Evolutionary conservation across 768 basidiomycete genomes (phyloP).

Genomic region (Xerocomellus chrysenteron): DNA sequence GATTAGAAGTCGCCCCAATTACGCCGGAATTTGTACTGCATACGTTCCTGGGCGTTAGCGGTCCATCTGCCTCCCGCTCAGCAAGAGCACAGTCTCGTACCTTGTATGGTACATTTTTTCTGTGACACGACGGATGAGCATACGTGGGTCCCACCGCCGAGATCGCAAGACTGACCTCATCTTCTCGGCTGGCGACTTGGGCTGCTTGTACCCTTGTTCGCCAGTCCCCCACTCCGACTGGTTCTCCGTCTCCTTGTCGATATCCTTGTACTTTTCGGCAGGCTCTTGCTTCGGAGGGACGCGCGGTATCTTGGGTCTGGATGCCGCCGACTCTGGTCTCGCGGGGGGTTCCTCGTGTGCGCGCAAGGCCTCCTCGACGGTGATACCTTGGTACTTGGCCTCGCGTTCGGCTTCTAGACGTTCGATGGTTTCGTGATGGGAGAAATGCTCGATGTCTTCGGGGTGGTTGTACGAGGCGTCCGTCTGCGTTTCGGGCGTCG

Average conservation of each 20-base stretch:
- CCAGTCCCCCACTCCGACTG: constrained; percentile 74
- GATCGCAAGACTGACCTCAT: constrained; percentile 52
- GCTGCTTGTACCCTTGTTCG: constrained; percentile 66
- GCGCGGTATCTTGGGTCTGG: constrained; percentile 55
- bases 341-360: constrained; percentile 46
- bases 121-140: constrained; percentile 25
- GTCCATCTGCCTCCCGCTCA: constrained; percentile 27
- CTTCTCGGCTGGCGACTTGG: constrained; percentile 72
- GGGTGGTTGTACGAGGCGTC: constrained; percentile 93
- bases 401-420: constrained; percentile 79
- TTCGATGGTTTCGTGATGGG: constrained; percentile 85
- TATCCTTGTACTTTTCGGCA: constrained; percentile 54
- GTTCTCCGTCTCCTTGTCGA: constrained; percentile 48
- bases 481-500: constrained; percentile 95
- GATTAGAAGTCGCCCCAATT: constrained; percentile 84
- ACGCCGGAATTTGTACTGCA: constrained; percentile 89
- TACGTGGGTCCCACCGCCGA: neutral
- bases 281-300: constrained; percentile 68
- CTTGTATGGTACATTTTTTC: constrained; percentile 88
- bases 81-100: constrained; percentile 39
- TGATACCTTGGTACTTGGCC: constrained; percentile 79
- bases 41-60: constrained; percentile 54
- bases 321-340: constrained; percentile 12
- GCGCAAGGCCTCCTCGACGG: constrained; percentile 65
- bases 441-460: constrained; percentile 91